phyloP scores from a whole-genome alignment of 208 protist genomes.

The Acanthamoeba royreba region DNA sequence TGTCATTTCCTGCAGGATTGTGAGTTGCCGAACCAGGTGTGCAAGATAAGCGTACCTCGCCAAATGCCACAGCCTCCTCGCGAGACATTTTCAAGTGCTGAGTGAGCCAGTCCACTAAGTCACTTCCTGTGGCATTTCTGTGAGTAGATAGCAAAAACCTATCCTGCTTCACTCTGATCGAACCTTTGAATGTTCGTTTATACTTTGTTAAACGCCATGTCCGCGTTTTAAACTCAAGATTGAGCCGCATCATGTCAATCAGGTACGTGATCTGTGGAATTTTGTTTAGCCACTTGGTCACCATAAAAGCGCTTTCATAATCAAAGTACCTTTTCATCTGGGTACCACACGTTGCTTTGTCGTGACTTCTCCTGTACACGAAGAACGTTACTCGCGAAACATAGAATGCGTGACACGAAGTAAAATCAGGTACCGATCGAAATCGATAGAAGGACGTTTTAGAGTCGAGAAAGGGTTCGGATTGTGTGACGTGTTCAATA shows the following conservation, averaged over 20 bases:
- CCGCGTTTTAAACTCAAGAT: background rate
- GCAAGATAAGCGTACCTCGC: background rate
- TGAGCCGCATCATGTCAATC: slow-evolving; percentile 25
- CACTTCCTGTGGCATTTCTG: background rate
- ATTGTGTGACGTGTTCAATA: background rate
- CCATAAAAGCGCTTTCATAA: background rate
- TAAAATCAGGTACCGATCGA: background rate
- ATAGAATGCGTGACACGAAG: background rate
- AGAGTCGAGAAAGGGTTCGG: background rate
- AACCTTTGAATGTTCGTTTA: background rate
- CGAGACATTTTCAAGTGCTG: background rate
- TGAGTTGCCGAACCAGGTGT: background rate
- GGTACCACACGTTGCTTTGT: background rate
- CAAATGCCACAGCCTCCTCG: background rate
- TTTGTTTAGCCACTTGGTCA: background rate
- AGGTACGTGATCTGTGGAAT: background rate
- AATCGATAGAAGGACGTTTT: background rate
- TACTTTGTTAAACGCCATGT: background rate
- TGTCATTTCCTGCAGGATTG: background rate
- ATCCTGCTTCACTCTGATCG: too few species aligned
- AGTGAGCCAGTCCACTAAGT: slow-evolving; percentile 1
- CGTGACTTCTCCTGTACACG: background rate
- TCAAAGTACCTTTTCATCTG: background rate
- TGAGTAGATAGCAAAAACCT: too few species aligned
- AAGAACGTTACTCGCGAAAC: background rate